Evolutionary conservation across 2,329 filamentous ascomycete genomes (phyloP).

Genomic region (Hysterium pulicare): DNA sequence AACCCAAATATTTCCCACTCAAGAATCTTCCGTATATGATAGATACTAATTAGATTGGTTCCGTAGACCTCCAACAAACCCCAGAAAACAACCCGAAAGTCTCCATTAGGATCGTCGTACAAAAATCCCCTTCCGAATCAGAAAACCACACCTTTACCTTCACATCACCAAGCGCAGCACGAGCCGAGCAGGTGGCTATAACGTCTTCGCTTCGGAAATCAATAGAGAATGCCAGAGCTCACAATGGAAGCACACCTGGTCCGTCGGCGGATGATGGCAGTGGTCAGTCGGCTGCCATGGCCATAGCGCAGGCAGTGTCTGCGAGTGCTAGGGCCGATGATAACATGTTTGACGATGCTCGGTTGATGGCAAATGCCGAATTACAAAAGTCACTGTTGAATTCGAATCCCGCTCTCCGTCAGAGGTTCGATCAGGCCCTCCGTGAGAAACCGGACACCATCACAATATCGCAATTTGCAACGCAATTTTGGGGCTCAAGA

Average conservation of each 20-base stretch:
- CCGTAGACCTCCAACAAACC: slow-evolving; percentile 85
- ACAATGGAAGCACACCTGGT: slow-evolving; percentile 33
- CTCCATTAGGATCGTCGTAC: slow-evolving; percentile 87
- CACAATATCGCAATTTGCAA: slow-evolving; percentile 74
- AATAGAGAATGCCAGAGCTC: slow-evolving; percentile 66
- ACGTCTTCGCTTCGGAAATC: slow-evolving; percentile 76
- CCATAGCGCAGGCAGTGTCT: slow-evolving; percentile 69
- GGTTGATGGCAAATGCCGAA: slow-evolving; percentile 72
- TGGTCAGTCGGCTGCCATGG: slow-evolving; percentile 66
- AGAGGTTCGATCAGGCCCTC: slow-evolving; percentile 83
- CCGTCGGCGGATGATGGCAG: slow-evolving; percentile 29
- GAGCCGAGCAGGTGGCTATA: slow-evolving; percentile 78
- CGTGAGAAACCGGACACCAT: slow-evolving; percentile 81
- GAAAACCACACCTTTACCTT: slow-evolving; percentile 84
- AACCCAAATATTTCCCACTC: neutral
- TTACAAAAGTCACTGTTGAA: slow-evolving; percentile 87
- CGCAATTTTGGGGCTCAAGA: slow-evolving; percentile 92
- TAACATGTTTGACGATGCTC: slow-evolving; percentile 75
- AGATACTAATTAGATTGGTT: slow-evolving; percentile 5
- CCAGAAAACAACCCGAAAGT: slow-evolving; percentile 84
- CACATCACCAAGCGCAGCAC: slow-evolving; percentile 70
- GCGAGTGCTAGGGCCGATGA: slow-evolving; percentile 47
- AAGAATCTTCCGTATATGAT: slow-evolving; percentile 1
- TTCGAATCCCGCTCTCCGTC: slow-evolving; percentile 69
- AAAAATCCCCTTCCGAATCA: slow-evolving; percentile 58